Evolutionary conservation across 441 rosid species (phyloP).

Genomic region (Eruca vesicaria): DNA sequence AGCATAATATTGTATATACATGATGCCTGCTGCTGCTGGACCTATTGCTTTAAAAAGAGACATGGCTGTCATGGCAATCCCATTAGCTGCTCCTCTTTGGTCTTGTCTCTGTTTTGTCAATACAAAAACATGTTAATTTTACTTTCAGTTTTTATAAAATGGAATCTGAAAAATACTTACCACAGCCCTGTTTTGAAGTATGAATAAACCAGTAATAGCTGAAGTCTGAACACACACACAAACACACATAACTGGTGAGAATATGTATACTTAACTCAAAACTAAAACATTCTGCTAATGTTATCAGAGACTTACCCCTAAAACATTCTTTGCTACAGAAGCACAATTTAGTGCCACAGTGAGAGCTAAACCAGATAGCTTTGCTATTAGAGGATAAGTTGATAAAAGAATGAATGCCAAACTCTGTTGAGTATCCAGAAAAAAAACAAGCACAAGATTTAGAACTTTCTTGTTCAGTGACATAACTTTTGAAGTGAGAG

Average conservation of each 20-base stretch:
- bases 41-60: conserved; percentile 75
- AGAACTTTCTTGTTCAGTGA: conserved; percentile 1
- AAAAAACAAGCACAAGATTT: conserved; percentile 6
- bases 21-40: conserved; percentile 62
- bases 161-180: conserved; percentile 36
- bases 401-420: conserved; percentile 56
- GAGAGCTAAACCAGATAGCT: conserved; percentile 62
- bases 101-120: conserved; percentile 55
- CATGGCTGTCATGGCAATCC: conserved; percentile 75
- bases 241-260: not conserved
- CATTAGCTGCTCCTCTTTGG: conserved; percentile 81
- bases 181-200: conserved; percentile 77
- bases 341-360: conserved; percentile 54
- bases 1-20: conserved; percentile 13
- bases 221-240: conserved; percentile 37
- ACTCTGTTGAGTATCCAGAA: conserved; percentile 39
- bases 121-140: not conserved
- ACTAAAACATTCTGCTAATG: not conserved
- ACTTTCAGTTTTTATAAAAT: not conserved
- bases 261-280: not conserved
- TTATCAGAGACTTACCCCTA: conserved; percentile 53
- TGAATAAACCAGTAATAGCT: conserved; percentile 58
- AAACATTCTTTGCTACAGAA: conserved; percentile 59
- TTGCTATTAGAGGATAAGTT: conserved; percentile 61
- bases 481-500: not conserved